Base-by-base conservation (phyloP, 2,329 filamentous ascomycete species). In the Fusarium sp. region DNA sequence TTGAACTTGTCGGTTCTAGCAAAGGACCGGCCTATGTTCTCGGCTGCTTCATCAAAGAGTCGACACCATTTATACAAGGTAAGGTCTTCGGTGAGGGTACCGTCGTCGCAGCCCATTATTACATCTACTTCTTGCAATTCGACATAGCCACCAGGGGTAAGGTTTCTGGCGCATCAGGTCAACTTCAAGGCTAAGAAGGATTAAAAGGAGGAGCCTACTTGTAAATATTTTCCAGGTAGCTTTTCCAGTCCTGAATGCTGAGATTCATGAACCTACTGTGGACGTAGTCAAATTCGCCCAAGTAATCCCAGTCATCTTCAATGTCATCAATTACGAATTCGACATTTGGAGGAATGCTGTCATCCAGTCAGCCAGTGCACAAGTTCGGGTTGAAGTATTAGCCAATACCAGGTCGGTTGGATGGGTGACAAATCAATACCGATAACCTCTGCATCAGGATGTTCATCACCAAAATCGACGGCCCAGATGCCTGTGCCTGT, bases 11-110 rank as follows among this genome's bases (percentile, higher is more conserved):
- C 41, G 0, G 73, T 77, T 5, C 66, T 71, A 6, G 64, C 62
- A 9, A 79, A 70, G 0, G 75, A 69, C 2, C 79, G 74, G 0
- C 77, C 74, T 3, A 79, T 56, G 4, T 76, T 77, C 6, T 28
- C 55, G 15, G 74, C 75, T 4, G 73, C 78, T 43, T 80, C 68
- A 1, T 66, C 62, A 3, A 80, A 71, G 3, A 78, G 71, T 40
- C 56, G 62, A 27, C 52, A 73, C 68, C 78, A 79, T 6, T 67
- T 60, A 13, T 60, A 54, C n/a, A 77, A 62, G 0, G 69, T 66
- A 1, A 39, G 60, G 3, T 76, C 74, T 8, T 73, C 64, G 0
- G 59, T 72, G 0, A 73, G 40, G 2, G 66, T 72, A 2, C 40
- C 66, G 3, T 73, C 71, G 3, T 73, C 62, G 15, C 65, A 62